Evolutionary conservation across 257 asterid species (phyloP), one percentile per base, ranked within the genome.

Genomic region (Galeopsis tetrahit): DNA sequence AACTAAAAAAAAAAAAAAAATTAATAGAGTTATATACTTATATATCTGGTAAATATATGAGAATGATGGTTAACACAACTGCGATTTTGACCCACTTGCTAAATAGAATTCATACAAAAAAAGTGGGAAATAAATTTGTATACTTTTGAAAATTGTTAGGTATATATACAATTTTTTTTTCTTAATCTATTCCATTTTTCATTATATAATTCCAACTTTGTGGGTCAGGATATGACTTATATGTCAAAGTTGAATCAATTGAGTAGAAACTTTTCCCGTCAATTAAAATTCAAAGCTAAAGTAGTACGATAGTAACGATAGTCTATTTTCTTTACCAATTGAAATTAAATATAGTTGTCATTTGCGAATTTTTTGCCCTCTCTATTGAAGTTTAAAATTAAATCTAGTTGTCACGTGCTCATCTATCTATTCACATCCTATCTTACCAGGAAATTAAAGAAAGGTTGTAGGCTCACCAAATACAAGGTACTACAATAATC

Each of bases 371-470:
- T 21, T 21, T 21, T 21, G 28, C 28, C 28, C 28, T 21, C 28
- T 21, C 0, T 21, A 21, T 21, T 21, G 28, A 21, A 21, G 28
- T 21, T 21, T 48, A 48, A 48, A 48, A 48, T 21, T 2, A 55
- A 55, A 55, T 55, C n/a, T 10, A 55, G 34, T 1, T 55, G 42
- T 11, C 43, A 33, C 13, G 43, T 35, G 66, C 14, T 46, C 35
- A 63, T 46, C 52, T 31, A 36, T 53, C 34, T 17, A 73, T 64
- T 31, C 17, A 57, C 52, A 46, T 35, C 39, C 42, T 68, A 67
- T 63, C 70, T 75, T 63, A 60, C 40, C 59, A 7, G 36, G 28
- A 59, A 74, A 66, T 68, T 49, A 35, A 59, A 68, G 34, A 36
- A 3, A 49, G 49, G 21, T 0, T n/a, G 28, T 28, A 49, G 66